These are phyloP conservation scores for Pisolithus marmoratus DNA, from an alignment of 768 basidiomycete genomes.

Conservation along the genomic window DNA sequence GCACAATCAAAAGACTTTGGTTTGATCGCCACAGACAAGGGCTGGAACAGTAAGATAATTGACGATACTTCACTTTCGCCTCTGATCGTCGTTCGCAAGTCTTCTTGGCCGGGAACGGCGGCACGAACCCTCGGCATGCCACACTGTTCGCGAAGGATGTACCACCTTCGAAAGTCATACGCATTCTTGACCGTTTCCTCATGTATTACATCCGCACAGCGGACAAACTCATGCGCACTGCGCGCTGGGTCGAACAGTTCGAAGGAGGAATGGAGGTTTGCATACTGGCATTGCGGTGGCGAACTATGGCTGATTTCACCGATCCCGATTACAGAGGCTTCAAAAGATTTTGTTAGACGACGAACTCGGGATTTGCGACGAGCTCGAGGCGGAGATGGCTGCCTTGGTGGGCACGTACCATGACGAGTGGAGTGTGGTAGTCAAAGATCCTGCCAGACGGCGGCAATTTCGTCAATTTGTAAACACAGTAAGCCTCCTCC, in stretches of 20 bases:
- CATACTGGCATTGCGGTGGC: not conserved
- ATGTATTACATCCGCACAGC: constrained; percentile 70
- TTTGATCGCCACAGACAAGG: constrained; percentile 70
- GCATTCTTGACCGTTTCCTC: constrained; percentile 59
- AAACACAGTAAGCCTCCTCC: constrained; percentile 41
- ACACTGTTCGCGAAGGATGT: constrained; percentile 64
- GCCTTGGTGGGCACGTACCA: constrained; percentile 58
- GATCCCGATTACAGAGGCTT: constrained; percentile 41
- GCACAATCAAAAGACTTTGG: constrained; percentile 74
- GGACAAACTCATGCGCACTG: constrained; percentile 65
- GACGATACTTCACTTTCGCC: not conserved
- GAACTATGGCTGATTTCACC: not conserved
- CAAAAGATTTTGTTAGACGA: constrained; percentile 62
- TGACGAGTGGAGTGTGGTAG: constrained; percentile 66
- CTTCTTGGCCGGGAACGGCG: constrained; percentile 70
- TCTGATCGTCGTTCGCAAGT: constrained; percentile 28
- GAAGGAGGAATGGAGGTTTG: constrained; percentile 60
- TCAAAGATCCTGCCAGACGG: constrained; percentile 44
- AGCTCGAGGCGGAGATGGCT: constrained; percentile 64
- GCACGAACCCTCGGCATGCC: constrained; percentile 54
- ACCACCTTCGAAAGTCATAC: constrained; percentile 54
- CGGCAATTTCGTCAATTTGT: constrained; percentile 58
- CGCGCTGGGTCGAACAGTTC: constrained; percentile 67
- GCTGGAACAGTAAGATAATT: constrained; percentile 55
- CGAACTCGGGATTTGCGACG: constrained; percentile 63